Base-by-base conservation (phyloP, 208 protist genomes). In the Crithidia fasciculata region DNA sequence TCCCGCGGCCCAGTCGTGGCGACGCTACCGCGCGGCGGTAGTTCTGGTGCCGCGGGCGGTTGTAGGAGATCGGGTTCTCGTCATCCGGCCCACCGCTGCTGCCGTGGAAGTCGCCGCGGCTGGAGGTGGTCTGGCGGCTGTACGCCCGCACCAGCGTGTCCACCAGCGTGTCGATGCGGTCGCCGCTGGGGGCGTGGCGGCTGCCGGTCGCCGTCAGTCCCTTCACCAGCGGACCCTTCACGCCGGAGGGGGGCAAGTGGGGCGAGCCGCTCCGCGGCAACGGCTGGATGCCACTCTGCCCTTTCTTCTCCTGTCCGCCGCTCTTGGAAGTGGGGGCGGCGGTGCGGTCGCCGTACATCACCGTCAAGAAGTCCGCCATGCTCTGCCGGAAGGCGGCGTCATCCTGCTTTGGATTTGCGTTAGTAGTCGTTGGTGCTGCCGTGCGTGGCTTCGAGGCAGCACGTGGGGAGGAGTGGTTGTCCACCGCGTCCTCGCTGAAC, bases 361-460 rank as follows among this genome's bases (percentile, higher is more conserved):
- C 72, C 12, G 55, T 70, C 49, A 86, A 45, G 69, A 86, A 83
- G 71, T 85, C 80, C 10, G 63, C 53, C 80, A 85, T 85, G 67
- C 53, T 81, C 63, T 80, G 80, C 37, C 65, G 61, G 37, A 85
- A 85, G 12, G 59, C 75, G 8, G 50, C 70, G 3, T 55, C 58
- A 0, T 65, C 62, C 12, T 81, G 59, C 10, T 59, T 28, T 28
- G 28, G 28, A 28, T 28, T 28, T 28, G 28, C 28, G 28, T 28
- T 28, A 28, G 28, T 28, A 28, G 0, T 28, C 28, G 28, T 50
- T 52, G 55, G 9, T 4, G 37, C 36, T 39, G 39, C 4, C 44
- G 36, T 5, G 4, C 18, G n/a, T 16, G 44, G 7, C 44, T 55
- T 59, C 40, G 60, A 36, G 6, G 18, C 5, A 2, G 47, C 28